phyloP scores from a whole-genome alignment of 257 asterid species.

The Forsythia suspensa region DNA sequence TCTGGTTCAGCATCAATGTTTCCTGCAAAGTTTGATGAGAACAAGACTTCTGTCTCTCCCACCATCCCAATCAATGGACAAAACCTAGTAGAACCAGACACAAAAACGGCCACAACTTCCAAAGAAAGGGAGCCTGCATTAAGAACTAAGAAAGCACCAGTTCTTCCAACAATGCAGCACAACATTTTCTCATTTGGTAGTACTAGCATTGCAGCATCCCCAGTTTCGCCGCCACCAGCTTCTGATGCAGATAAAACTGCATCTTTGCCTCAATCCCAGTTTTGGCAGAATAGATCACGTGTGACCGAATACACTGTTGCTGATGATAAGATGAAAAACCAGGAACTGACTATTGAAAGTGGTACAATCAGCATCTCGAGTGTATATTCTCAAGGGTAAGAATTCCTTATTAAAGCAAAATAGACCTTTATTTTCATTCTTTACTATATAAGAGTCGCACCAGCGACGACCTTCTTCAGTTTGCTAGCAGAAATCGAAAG shows the following conservation, averaged over 20 bases:
- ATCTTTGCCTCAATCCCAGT: slow-evolving; percentile 45
- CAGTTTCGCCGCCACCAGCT: slow-evolving; percentile 39
- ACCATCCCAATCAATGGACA: slow-evolving; percentile 55
- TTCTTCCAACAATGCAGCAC: slow-evolving; percentile 37
- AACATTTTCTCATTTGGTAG: slow-evolving; percentile 41
- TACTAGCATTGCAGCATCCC: slow-evolving; percentile 37
- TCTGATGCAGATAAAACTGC: slow-evolving; percentile 39
- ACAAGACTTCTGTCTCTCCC: slow-evolving; percentile 41
- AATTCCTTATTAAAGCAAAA: background rate
- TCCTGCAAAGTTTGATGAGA: slow-evolving; percentile 57
- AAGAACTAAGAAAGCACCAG: slow-evolving; percentile 37
- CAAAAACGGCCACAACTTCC: slow-evolving; percentile 49
- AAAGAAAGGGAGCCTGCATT: slow-evolving; percentile 50
- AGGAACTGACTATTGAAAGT: slow-evolving; percentile 57
- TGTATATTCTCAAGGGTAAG: slow-evolving; percentile 81
- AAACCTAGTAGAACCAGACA: slow-evolving; percentile 58
- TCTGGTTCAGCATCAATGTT: slow-evolving; percentile 50
- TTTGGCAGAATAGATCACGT: slow-evolving; percentile 34
- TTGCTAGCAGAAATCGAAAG: no score
- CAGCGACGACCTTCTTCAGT: background rate
- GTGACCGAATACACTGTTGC: slow-evolving; percentile 31
- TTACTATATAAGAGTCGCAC: background rate
- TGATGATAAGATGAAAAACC: slow-evolving; percentile 47
- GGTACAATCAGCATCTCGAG: slow-evolving; percentile 81
- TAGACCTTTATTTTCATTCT: no score